These are phyloP conservation scores for Sugiyamaella grinbergsii DNA, from an alignment of 1,139 yeast genomes.

Conservation along the genomic window DNA sequence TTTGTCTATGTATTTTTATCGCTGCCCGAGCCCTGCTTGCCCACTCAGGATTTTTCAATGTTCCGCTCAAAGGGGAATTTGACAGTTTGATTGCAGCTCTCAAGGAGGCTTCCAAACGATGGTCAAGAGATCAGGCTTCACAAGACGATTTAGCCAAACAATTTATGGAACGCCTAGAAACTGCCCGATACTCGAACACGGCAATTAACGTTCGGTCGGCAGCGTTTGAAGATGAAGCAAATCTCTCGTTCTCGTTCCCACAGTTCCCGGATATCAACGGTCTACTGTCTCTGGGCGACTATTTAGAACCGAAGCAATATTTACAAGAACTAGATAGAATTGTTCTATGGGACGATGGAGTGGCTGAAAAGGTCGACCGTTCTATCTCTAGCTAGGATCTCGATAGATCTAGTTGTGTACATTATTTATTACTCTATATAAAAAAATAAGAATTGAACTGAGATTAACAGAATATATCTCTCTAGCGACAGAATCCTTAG, in stretches of 20 bases:
- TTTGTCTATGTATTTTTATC: conserved; percentile 31
- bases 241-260: conserved; percentile 11
- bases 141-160: conserved; percentile 16
- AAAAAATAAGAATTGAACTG: no score
- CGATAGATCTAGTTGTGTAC: not conserved
- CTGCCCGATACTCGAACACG: conserved; percentile 7
- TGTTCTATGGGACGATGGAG: conserved; percentile 16
- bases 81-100: conserved; percentile 27
- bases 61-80: conserved; percentile 26
- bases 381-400: not conserved
- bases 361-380: conserved; percentile 9
- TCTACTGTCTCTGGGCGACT: conserved; percentile 5
- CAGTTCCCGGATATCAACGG: conserved; percentile 16
- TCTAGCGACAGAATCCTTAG: no score
- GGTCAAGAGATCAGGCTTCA: conserved; percentile 22
- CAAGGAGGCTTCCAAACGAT: conserved; percentile 28
- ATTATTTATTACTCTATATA: no score
- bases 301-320: conserved; percentile 11
- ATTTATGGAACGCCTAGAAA: conserved; percentile 13
- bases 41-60: conserved; percentile 26
- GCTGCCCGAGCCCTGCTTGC: conserved; percentile 31
- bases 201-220: conserved; percentile 10
- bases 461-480: no score
- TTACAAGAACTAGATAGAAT: conserved; percentile 16
- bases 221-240: conserved; percentile 13